Percentiles rank a stretch among this genome's conserved stretches.
phyloP scores from a whole-genome alignment of 805 yeast species.

The Wilhelminamyces savonicus region DNA sequence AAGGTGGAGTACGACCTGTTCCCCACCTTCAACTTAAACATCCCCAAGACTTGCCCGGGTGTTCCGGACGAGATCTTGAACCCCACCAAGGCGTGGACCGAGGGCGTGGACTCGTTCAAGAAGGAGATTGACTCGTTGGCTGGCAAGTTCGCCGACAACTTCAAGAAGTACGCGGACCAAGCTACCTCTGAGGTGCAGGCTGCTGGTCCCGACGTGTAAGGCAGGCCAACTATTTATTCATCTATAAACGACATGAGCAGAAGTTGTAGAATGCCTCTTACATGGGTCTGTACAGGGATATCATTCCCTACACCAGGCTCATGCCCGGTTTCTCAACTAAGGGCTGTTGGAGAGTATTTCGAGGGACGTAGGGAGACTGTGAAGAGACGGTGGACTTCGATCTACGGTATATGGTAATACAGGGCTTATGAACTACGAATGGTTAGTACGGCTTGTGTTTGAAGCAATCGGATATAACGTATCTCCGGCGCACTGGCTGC shows the following conservation, averaged over 20 bases:
- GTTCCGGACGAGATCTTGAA: conserved; percentile 84
- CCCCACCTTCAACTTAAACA: conserved; percentile 79
- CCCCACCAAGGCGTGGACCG: conserved; percentile 78
- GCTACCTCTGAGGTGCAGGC: conserved; percentile 83
- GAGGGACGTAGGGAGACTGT: too few relatives aligned
- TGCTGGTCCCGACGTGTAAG: conserved; percentile 72
- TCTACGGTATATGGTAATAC: too few relatives aligned
- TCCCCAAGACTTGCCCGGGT: conserved; percentile 75
- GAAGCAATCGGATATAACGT: too few relatives aligned
- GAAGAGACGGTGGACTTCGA: too few relatives aligned
- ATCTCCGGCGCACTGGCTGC: too few relatives aligned
- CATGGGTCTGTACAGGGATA: too few relatives aligned
- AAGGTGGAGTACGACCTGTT: conserved; percentile 76
- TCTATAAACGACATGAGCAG: too few relatives aligned
- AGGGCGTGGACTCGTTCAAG: conserved; percentile 32
- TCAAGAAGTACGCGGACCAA: conserved; percentile 67
- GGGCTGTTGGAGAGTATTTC: too few relatives aligned
- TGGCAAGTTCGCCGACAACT: conserved; percentile 75
- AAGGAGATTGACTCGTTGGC: conserved; percentile 56
- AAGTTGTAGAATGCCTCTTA: background rate
- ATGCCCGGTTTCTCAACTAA: too few relatives aligned
- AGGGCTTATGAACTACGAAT: too few relatives aligned
- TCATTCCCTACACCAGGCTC: too few relatives aligned
- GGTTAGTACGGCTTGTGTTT: too few relatives aligned
- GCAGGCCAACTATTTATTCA: background rate